Evolutionary conservation across 306 rosid genomes (phyloP).

Genomic region (Calophaca sinica): DNA sequence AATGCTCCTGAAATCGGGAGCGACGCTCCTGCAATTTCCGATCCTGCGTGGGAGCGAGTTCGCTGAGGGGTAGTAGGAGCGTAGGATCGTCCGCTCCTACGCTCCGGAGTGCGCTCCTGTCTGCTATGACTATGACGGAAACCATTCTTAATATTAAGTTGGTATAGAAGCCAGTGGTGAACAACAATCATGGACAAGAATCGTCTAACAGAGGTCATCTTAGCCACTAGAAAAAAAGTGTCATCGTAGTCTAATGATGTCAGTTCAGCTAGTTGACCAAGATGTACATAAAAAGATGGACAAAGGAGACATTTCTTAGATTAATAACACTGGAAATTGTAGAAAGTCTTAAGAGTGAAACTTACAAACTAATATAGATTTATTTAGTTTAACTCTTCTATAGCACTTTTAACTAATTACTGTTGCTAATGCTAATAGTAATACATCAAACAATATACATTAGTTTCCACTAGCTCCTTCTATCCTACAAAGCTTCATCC

Average conservation of each 20-base stretch:
- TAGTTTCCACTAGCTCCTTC: background rate
- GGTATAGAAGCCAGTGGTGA: background rate
- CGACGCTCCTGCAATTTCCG: no score
- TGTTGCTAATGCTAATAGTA: background rate
- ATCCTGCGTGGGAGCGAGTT: no score
- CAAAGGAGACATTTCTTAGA: background rate
- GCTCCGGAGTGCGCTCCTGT: no score
- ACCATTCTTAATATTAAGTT: no score
- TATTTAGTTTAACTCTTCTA: background rate
- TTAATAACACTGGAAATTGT: background rate
- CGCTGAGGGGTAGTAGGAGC: no score
- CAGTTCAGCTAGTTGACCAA: slow-evolving; percentile 16
- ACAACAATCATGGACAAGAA: background rate
- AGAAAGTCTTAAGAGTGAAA: background rate
- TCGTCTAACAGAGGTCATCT: no score
- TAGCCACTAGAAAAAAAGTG: no score
- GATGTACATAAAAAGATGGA: background rate
- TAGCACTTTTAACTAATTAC: background rate
- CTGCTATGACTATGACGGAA: no score
- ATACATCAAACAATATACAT: background rate
- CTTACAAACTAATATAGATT: background rate
- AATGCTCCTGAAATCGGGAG: no score
- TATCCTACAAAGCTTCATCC: slow-evolving; percentile 1
- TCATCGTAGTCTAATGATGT: background rate
- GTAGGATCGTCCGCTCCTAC: no score